Base-by-base conservation (phyloP, 2,329 filamentous ascomycete genomes). In the Fusarium citri region DNA sequence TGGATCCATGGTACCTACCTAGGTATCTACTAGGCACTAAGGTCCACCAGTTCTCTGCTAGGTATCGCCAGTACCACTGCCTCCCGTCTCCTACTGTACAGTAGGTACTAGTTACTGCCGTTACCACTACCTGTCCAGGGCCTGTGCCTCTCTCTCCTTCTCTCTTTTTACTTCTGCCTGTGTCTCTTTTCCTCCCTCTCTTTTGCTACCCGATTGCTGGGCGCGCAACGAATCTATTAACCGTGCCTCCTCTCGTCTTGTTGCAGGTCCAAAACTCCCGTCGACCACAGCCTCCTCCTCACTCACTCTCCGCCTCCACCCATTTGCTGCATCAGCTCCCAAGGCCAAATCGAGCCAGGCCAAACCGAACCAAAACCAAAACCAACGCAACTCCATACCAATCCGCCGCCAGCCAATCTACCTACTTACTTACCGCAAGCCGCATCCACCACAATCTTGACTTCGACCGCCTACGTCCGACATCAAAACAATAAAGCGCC, bases 381-480 rank as follows among this genome's bases (percentile, higher is more conserved):
- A 14, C 50, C 60, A 65, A 59, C 61, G 43, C 59, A 68, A 64
- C 67, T 70, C 68, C 58, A 71, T 71, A 71, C 68, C 66, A 57
- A 70, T 67, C 67, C 57, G 64, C 63, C 31, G 31, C 48, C 48
- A 37, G n/a, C 48, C 48, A 51, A 53, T 41, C 49, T 41, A 40
- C 18, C 49, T 59, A 68, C 64, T 64, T 64, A 54, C 47, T 55
- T 68, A 64, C 67, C 59, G 43, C 55, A 70, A 68, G 55, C 41
- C 55, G 63, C 68, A 68, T 60, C 66, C 66, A 71, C 68, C 64
- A 51, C 63, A 65, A 68, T 68, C 67, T 51, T 71, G 51, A 65
- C 55, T 65, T 59, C 49, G 30, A 68, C 59, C 64, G 65, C 59
- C 51, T 68, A 45, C 56, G 41, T 68, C 48, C 51, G 51, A 51